Conservation (phyloP, 768 basidiomycete genomes). For the Amanita rimosa region DNA sequence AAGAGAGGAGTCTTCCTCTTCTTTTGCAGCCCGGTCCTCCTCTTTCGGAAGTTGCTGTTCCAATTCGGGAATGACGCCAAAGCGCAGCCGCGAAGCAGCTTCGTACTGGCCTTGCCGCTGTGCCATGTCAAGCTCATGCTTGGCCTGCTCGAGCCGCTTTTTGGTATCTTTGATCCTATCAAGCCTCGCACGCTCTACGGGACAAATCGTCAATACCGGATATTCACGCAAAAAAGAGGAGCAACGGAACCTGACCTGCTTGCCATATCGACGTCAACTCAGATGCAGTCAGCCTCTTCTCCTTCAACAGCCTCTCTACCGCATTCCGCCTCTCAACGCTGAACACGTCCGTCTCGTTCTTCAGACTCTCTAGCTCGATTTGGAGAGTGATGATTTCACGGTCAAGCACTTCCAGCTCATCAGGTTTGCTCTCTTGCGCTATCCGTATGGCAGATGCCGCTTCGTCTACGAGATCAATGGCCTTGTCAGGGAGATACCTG, state of each 20-base stretch:
- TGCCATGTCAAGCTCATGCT: conserved; percentile 77
- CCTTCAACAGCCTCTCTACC: conserved; percentile 52
- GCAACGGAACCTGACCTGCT: conserved; percentile 35
- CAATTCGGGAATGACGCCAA: conserved; percentile 75
- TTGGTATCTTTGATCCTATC: conserved; percentile 65
- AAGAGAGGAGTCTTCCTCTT: conserved; percentile 36
- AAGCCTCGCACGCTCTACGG: conserved; percentile 52
- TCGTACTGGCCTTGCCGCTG: conserved; percentile 87
- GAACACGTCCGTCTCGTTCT: conserved; percentile 80
- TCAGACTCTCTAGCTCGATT: conserved; percentile 83
- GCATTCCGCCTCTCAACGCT: conserved; percentile 60
- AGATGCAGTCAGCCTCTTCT: conserved; percentile 53
- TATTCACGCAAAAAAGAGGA: too few species aligned
- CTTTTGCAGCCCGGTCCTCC: conserved; percentile 22
- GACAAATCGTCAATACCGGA: not conserved
- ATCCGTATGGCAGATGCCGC: conserved; percentile 80
- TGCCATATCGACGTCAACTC: conserved; percentile 61
- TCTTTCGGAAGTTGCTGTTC: conserved; percentile 57
- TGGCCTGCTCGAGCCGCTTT: conserved; percentile 68
- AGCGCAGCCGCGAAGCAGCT: conserved; percentile 72
- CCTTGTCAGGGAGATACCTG: conserved; percentile 84
- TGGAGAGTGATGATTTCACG: conserved; percentile 78
- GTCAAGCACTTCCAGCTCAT: conserved; percentile 72
- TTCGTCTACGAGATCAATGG: conserved; percentile 89
- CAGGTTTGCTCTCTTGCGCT: conserved; percentile 83